phyloP scores from a whole-genome alignment of 2,329 filamentous ascomycete species.

The Aspergillus fijiensis region DNA sequence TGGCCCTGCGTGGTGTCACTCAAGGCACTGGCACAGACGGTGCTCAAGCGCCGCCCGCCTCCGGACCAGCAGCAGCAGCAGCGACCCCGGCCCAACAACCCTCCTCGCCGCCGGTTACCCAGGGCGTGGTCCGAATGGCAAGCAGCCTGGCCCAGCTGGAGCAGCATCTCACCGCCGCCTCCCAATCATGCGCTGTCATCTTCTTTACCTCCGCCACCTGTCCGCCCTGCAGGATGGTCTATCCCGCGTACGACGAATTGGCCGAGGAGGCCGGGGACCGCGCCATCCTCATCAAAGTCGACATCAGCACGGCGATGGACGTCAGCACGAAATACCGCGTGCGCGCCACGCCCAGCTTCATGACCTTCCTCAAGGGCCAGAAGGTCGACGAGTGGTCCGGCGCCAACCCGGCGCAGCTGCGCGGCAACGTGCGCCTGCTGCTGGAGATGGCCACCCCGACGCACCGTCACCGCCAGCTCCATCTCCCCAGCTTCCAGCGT shows the following conservation, averaged over 20 bases:
- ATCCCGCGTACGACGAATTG: slow-evolving; percentile 77
- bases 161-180: slow-evolving; percentile 58
- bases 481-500: slow-evolving; percentile 68
- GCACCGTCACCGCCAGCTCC: slow-evolving; percentile 72
- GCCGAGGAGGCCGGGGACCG: slow-evolving; percentile 69
- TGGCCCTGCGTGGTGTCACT: slow-evolving; percentile 61
- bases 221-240: slow-evolving; percentile 77
- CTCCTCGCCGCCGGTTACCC: slow-evolving; percentile 1
- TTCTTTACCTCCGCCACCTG: slow-evolving; percentile 94
- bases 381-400: slow-evolving; percentile 80
- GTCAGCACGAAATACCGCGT: slow-evolving; percentile 67
- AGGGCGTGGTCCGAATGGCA: slow-evolving; percentile 60
- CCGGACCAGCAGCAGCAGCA: slow-evolving; percentile 18
- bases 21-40: slow-evolving; percentile 52
- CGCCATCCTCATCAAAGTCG: slow-evolving; percentile 76
- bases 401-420: slow-evolving; percentile 66
- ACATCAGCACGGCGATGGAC: slow-evolving; percentile 66
- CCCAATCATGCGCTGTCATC: slow-evolving; percentile 70
- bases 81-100: background rate
- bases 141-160: slow-evolving; percentile 62
- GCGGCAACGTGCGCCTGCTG: slow-evolving; percentile 70
- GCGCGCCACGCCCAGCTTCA: slow-evolving; percentile 80
- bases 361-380: slow-evolving; percentile 75
- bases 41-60: slow-evolving; percentile 17
- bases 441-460: slow-evolving; percentile 71